Percentiles rank a stretch among this genome's conserved stretches.
Conservation (phyloP, 1,284 basidiomycete genomes). For the Flammula alnicola region DNA sequence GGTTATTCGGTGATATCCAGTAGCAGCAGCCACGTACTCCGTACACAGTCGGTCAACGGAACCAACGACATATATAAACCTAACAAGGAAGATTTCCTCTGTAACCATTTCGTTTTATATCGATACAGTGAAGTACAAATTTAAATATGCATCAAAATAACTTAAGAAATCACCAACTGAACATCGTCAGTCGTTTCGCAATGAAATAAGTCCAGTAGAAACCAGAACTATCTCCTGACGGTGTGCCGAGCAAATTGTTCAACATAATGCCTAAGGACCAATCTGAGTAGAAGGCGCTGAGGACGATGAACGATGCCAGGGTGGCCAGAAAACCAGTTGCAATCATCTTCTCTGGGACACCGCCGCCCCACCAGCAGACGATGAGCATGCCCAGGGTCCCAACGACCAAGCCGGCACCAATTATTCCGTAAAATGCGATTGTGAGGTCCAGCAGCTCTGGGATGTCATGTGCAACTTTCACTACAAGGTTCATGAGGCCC, state of each 20-base stretch:
- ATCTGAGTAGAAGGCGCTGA: slow-evolving; percentile 30
- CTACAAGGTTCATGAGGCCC: slow-evolving; percentile 31
- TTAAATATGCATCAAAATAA: no score
- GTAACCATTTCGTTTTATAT: no score
- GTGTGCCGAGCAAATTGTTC: slow-evolving; percentile 27
- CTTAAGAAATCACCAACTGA: slow-evolving; percentile 22
- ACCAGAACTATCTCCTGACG: slow-evolving; percentile 26
- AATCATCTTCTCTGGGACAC: slow-evolving; percentile 22
- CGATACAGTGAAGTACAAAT: no score
- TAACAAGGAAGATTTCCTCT: no score
- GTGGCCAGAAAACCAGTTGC: slow-evolving; percentile 24
- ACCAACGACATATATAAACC: no score
- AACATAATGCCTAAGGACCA: slow-evolving; percentile 32
- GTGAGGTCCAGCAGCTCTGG: slow-evolving; percentile 24
- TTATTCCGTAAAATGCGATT: slow-evolving; percentile 28
- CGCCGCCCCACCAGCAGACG: slow-evolving; percentile 22
- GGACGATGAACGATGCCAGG: slow-evolving; percentile 24
- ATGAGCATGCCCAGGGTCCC: slow-evolving; percentile 22
- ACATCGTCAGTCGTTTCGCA: slow-evolving; percentile 30
- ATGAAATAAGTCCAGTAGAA: slow-evolving; percentile 32
- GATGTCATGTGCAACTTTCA: slow-evolving; percentile 20
- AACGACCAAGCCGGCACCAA: slow-evolving; percentile 27
- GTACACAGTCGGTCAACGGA: no score
- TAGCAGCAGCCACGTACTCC: no score
- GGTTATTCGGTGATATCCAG: no score